phyloP scores from a whole-genome alignment of 345 rosid species.

The Rhodamnia rubescens region DNA sequence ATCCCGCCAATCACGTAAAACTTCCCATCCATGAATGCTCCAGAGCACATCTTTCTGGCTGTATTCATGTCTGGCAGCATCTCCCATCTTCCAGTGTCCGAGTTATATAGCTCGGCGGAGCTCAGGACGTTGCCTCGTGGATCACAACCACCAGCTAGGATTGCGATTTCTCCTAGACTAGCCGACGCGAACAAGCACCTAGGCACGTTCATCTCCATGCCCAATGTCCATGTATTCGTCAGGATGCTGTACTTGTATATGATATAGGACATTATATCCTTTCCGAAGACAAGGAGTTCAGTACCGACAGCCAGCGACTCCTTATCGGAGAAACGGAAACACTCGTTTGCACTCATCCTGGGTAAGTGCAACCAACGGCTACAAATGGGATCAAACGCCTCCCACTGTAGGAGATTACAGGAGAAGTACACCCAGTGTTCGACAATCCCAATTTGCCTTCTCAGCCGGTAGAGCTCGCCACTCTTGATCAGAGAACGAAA shows the following conservation, averaged over 20 bases:
- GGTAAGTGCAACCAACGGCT: conserved; percentile 65
- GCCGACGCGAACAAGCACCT: conserved; percentile 80
- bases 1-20: conserved; percentile 75
- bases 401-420: conserved; percentile 62
- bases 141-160: conserved; percentile 81
- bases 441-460: conserved; percentile 28
- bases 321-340: conserved; percentile 45
- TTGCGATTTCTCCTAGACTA: conserved; percentile 48
- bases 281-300: conserved; percentile 56
- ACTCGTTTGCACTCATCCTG: conserved; percentile 36
- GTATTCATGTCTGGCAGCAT: conserved; percentile 49
- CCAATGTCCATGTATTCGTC: conserved; percentile 41
- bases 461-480: conserved; percentile 42
- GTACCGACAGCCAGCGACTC: conserved; percentile 62
- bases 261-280: conserved; percentile 25
- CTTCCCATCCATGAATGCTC: conserved; percentile 69
- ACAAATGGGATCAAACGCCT: conserved; percentile 58
- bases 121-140: conserved; percentile 33
- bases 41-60: conserved; percentile 71
- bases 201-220: conserved; percentile 38
- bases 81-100: conserved; percentile 41
- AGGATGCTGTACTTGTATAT: conserved; percentile 41
- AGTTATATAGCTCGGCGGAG: conserved; percentile 64
- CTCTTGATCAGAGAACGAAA: conserved; percentile 28
- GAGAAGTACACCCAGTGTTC: conserved; percentile 88